A percentile compares a stretch with the other conserved stretches of the same genome.
These are phyloP conservation scores for Podila clonocystis DNA, from an alignment of 192 early-diverging fungal species.

Conservation along the genomic window DNA sequence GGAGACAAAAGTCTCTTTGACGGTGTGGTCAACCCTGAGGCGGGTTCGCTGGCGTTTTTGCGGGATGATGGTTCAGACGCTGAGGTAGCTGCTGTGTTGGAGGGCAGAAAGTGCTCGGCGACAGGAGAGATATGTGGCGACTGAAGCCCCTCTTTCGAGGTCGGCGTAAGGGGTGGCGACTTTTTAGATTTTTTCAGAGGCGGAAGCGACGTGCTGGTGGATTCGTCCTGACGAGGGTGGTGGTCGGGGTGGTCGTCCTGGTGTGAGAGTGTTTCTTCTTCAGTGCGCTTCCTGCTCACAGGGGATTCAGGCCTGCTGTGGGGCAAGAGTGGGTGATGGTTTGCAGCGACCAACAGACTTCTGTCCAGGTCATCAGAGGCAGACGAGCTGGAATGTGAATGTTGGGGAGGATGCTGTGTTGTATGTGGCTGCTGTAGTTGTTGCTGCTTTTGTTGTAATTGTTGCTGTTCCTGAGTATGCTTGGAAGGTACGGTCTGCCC, in stretches of 20 bases:
- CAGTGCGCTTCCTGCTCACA: slow-evolving; percentile 32
- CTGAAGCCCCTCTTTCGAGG: slow-evolving; percentile 22
- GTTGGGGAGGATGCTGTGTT: neutral
- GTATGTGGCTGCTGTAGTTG: neutral
- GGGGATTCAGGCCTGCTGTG: slow-evolving; percentile 16
- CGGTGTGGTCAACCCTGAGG: neutral
- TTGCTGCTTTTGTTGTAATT: neutral
- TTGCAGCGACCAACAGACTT: neutral
- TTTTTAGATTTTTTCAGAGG: slow-evolving; percentile 41
- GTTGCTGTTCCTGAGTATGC: neutral
- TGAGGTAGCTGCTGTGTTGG: neutral
- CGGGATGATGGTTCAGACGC: neutral
- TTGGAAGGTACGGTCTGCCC: neutral
- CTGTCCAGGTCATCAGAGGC: neutral
- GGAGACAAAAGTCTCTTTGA: neutral
- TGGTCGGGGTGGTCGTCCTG: slow-evolving; percentile 7
- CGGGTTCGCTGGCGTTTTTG: neutral
- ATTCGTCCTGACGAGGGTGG: neutral
- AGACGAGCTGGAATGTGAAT: slow-evolving; percentile 3
- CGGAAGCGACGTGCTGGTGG: slow-evolving; percentile 11
- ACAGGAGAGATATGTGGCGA: slow-evolving; percentile 14
- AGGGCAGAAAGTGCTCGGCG: slow-evolving; percentile 1
- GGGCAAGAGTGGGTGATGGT: neutral
- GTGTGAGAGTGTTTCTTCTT: slow-evolving; percentile 10
- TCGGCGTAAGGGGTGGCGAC: slow-evolving; percentile 20